Conservation (phyloP, 2,329 filamentous ascomycete genomes). For the Ophiocordyceps sinensis region DNA sequence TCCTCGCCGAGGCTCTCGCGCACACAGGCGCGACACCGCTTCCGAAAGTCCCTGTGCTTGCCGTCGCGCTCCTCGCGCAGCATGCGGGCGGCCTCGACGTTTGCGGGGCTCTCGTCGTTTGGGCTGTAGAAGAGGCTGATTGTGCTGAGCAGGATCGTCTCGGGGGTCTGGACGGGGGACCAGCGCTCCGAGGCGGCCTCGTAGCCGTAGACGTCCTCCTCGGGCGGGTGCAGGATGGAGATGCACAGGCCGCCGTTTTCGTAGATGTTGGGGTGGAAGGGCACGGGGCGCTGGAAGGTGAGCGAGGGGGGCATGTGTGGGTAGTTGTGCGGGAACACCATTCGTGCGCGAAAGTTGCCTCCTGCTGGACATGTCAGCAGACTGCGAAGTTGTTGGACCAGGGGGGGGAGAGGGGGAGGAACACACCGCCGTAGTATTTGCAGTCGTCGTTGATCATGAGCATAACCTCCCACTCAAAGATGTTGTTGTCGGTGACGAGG, state of each 20-base stretch:
- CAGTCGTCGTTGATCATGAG: constrained; percentile 94
- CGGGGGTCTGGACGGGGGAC: constrained; percentile 87
- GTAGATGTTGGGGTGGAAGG: constrained; percentile 94
- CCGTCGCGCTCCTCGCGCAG: constrained; percentile 64
- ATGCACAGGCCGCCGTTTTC: constrained; percentile 81
- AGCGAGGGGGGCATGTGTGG: constrained; percentile 79
- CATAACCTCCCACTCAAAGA: constrained; percentile 98
- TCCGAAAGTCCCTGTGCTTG: constrained; percentile 57
- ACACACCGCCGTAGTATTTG: constrained; percentile 79
- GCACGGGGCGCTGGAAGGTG: constrained; percentile 69
- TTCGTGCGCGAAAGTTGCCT: constrained; percentile 77
- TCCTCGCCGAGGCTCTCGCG: constrained; percentile 69
- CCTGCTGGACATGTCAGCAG: constrained; percentile 32
- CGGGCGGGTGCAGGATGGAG: constrained; percentile 88
- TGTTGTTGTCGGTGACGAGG: constrained; percentile 67
- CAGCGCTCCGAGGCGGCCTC: constrained; percentile 82
- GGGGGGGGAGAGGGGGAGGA: background rate
- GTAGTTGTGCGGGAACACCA: constrained; percentile 75
- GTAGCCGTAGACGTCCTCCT: constrained; percentile 89
- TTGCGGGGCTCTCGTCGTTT: constrained; percentile 91
- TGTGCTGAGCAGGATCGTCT: constrained; percentile 83
- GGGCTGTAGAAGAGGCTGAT: constrained; percentile 86
- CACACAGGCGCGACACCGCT: constrained; percentile 62
- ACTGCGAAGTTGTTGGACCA: background rate
- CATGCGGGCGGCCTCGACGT: constrained; percentile 81